Percentiles rank a stretch among this genome's conserved stretches.
phyloP scores from a whole-genome alignment of 2,329 filamentous ascomycete genomes.

The Cordyceps farinosa region DNA sequence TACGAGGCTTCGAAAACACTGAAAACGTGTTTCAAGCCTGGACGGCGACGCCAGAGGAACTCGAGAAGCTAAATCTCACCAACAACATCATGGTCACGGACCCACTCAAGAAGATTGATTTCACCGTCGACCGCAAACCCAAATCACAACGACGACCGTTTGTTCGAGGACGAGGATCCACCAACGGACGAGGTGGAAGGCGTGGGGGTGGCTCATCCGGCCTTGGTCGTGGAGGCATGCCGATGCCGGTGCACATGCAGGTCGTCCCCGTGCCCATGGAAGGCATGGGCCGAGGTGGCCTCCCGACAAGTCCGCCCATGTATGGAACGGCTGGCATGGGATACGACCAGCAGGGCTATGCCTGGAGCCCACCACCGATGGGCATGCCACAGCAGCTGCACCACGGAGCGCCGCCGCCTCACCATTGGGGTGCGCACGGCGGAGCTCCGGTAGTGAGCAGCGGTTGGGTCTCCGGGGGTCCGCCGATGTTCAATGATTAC shows the following conservation, averaged over 20 bases:
- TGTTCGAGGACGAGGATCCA: constrained; percentile 24
- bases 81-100: constrained; percentile 63
- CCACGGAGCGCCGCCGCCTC: constrained; percentile 1
- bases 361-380: constrained; percentile 7
- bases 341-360: constrained; percentile 10
- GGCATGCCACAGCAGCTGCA: constrained; percentile 5
- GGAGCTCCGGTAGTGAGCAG: constrained; percentile 9
- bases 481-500: constrained; percentile 8
- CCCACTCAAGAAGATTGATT: constrained; percentile 64
- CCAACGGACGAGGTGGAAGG: constrained; percentile 16
- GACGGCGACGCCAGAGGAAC: constrained; percentile 57
- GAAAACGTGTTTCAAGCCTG: constrained; percentile 68
- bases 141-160: constrained; percentile 24
- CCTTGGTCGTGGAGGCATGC: constrained; percentile 7
- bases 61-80: constrained; percentile 52
- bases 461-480: constrained; percentile 10
- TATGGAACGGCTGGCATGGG: constrained; percentile 6
- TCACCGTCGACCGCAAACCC: constrained; percentile 52
- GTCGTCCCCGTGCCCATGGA: neutral
- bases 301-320: constrained; percentile 8
- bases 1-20: constrained; percentile 50
- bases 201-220: constrained; percentile 22
- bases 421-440: neutral
- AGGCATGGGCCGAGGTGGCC: neutral
- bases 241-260: neutral